Conservation (phyloP, 2,329 filamentous ascomycete species). For the Cercospora sp. region DNA sequence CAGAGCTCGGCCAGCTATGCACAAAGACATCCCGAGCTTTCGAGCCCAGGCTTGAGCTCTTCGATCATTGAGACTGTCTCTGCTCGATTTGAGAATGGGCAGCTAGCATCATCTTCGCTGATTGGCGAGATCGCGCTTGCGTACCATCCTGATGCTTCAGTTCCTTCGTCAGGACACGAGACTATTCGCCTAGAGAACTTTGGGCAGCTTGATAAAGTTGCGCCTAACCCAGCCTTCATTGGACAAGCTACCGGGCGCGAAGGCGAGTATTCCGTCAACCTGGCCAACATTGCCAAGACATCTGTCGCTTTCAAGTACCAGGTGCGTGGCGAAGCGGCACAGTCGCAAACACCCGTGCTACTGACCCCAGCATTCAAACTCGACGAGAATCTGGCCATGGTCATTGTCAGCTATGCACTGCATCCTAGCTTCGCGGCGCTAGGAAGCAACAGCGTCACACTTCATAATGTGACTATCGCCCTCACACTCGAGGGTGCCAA, state of each 20-base stretch:
- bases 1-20: slow-evolving; percentile 59
- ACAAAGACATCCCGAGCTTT: slow-evolving; percentile 76
- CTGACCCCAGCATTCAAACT: slow-evolving; percentile 79
- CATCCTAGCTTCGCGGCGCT: slow-evolving; percentile 67
- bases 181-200: slow-evolving; percentile 87
- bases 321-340: slow-evolving; percentile 67
- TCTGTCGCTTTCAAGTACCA: slow-evolving; percentile 91
- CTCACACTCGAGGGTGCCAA: slow-evolving; percentile 67
- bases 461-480: slow-evolving; percentile 75
- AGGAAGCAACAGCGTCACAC: slow-evolving; percentile 51
- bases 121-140: slow-evolving; percentile 86
- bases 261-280: slow-evolving; percentile 77
- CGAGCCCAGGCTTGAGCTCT: slow-evolving; percentile 75
- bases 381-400: slow-evolving; percentile 79
- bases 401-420: slow-evolving; percentile 79
- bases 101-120: slow-evolving; percentile 69
- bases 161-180: slow-evolving; percentile 44
- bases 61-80: slow-evolving; percentile 93
- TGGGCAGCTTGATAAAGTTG: slow-evolving; percentile 82
- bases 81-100: slow-evolving; percentile 74
- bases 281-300: slow-evolving; percentile 67
- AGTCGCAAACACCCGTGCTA: slow-evolving; percentile 65
- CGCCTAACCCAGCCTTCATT: slow-evolving; percentile 89
- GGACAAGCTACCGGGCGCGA: slow-evolving; percentile 66
- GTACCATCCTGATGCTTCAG: slow-evolving; percentile 60